Conservation (phyloP, 2,329 filamentous ascomycete species). For the Byssothecium circinans region DNA sequence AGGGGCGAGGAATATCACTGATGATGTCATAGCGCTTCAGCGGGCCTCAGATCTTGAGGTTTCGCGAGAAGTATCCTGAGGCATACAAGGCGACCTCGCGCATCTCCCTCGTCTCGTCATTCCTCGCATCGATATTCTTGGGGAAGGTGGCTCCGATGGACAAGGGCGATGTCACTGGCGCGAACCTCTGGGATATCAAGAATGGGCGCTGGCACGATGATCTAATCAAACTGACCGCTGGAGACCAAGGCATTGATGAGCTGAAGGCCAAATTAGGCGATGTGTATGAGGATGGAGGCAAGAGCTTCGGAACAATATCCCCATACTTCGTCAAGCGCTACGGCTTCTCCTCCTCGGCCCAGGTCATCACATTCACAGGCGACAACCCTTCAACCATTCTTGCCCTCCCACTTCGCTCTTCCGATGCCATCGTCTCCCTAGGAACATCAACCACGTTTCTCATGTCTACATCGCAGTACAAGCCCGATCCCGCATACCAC, state of each 20-base stretch:
- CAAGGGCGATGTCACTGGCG: constrained; percentile 91
- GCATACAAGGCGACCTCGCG: constrained; percentile 79
- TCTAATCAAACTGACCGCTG: constrained; percentile 75
- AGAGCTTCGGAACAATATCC: constrained; percentile 73
- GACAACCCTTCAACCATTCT: constrained; percentile 97
- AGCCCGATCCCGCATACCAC: constrained; percentile 87
- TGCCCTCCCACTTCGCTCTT: constrained; percentile 79
- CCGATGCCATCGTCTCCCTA: constrained; percentile 91
- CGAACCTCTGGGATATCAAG: constrained; percentile 93
- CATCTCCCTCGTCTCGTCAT: constrained; percentile 94
- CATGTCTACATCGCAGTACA: constrained; percentile 92
- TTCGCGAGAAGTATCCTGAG: constrained; percentile 76
- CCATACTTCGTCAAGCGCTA: constrained; percentile 78
- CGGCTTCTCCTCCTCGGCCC: constrained; percentile 74
- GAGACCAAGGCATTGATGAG: constrained; percentile 60
- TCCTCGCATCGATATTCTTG: constrained; percentile 86
- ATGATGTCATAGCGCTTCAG: constrained; percentile 75
- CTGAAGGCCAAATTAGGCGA: constrained; percentile 78
- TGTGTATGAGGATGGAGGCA: constrained; percentile 78
- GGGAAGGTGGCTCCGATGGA: constrained; percentile 86
- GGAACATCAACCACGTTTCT: constrained; percentile 96
- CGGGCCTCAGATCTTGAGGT: constrained; percentile 91
- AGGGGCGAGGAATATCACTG: background rate
- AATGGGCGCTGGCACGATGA: constrained; percentile 71
- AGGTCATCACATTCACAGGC: constrained; percentile 84